Base-by-base conservation (phyloP, 2,329 filamentous ascomycete genomes). In the Monosporascus sp. region DNA sequence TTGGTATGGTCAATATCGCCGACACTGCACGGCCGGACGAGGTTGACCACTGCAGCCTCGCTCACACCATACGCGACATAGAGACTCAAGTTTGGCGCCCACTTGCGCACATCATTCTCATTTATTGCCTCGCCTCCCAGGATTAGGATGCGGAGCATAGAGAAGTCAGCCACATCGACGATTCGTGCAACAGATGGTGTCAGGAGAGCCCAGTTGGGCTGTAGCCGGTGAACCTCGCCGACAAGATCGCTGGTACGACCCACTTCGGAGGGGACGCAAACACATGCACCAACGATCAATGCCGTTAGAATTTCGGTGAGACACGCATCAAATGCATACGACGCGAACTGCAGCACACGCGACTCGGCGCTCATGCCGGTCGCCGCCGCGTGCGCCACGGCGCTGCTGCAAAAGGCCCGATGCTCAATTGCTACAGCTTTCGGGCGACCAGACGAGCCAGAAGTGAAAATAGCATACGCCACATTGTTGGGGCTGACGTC, bases 371-470 rank as follows among this genome's bases (percentile, higher is more conserved):
- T 51, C 24, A 60, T 54, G 3, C 52, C 45, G 24, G 60, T 51
- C 9, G 51, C 46, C n/a, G 53, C 20, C 1, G 40, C 48, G 35
- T 61, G 55, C 17, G 56, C 55, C 5, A 35, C 41, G n/a, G 61
- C 38, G 19, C 55, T 55, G 17, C 54, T 60, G 38, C 51, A 52
- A 20, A 63, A 59, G 19, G 57, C 54, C 6, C 31, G 35, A 40
- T 65, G 64, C 22, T 51, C 50, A 27, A 63, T 53, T 19, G 77
- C 69, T 24, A 77, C 74, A 40, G 76, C 75, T 65, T 79, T 78
- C 8, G 77, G 76, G 35, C 66, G 66, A 5, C 77, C 77, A 2
- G 77, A 79, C 19, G 73, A 78, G 20, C 77, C 77, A n/a, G 76
- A 79, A 27, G 77, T 79, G 60, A 78, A 79, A 61, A 78, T 19